A percentile compares a stretch with the other conserved stretches of the same genome.
Evolutionary conservation across 768 basidiomycete species (phyloP).

Genomic region (Mycena floridula): DNA sequence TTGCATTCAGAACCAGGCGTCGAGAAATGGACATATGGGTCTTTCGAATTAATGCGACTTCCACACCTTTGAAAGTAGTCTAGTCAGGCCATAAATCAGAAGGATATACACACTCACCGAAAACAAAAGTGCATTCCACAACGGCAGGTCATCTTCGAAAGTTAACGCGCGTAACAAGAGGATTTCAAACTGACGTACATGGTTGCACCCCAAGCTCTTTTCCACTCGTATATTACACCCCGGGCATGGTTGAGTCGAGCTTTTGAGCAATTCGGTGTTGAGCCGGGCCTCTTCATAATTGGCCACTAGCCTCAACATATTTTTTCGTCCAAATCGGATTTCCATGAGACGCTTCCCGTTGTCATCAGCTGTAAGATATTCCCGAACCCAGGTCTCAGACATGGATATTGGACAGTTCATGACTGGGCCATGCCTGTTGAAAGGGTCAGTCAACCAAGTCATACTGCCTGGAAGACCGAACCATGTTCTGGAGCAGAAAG

Average conservation of each 20-base stretch:
- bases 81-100: too few species aligned
- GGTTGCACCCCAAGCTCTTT: conserved; percentile 81
- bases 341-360: conserved; percentile 55
- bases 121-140: conserved; percentile 80
- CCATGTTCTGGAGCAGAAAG: conserved; percentile 80
- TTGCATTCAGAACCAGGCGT: conserved; percentile 47
- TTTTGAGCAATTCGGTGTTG: conserved; percentile 68
- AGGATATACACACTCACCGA: too few species aligned
- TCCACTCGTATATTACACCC: conserved; percentile 70
- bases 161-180: conserved; percentile 6
- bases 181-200: conserved; percentile 44
- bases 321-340: conserved; percentile 53
- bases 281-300: conserved; percentile 68
- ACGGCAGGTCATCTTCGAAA: conserved; percentile 65
- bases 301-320: conserved; percentile 53
- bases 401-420: conserved; percentile 62
- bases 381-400: conserved; percentile 56
- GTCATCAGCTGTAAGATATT: conserved; percentile 57
- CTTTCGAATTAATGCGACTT: conserved; percentile 31
- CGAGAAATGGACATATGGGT: conserved; percentile 71
- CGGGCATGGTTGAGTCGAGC: conserved; percentile 66
- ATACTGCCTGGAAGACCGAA: too few species aligned
- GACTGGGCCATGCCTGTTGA: conserved; percentile 73
- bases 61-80: conserved; percentile 81
- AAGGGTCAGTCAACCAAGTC: too few species aligned